phyloP scores from a whole-genome alignment of 805 yeast species.

The Wickerhamiella azyma region DNA sequence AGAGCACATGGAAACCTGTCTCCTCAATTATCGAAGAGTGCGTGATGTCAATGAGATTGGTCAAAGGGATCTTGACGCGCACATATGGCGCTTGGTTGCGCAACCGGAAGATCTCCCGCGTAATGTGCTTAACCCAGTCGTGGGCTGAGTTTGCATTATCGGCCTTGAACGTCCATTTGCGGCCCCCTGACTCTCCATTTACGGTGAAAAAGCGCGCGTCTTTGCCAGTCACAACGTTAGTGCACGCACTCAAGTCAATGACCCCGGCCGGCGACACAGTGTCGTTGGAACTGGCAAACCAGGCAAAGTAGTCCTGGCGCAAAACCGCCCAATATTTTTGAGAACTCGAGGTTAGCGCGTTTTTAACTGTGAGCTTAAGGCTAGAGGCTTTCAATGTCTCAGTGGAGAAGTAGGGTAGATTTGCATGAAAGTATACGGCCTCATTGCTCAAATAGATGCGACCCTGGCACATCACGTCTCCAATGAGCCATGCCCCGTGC shows the following conservation, averaged over 20 bases:
- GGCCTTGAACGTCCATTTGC: conserved; percentile 52
- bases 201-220: conserved; percentile 42
- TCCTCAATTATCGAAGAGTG: not conserved
- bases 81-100: conserved; percentile 61
- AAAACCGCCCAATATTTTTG: conserved; percentile 70
- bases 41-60: conserved; percentile 34
- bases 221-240: not conserved
- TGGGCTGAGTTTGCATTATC: conserved; percentile 63
- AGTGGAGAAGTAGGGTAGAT: conserved; percentile 45
- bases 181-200: conserved; percentile 31
- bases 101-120: conserved; percentile 63
- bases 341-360: conserved; percentile 26
- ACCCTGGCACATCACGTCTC: conserved; percentile 77
- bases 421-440: conserved; percentile 62
- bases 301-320: conserved; percentile 50
- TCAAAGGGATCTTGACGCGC: conserved; percentile 61
- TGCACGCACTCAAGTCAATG: conserved; percentile 44
- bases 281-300: conserved; percentile 60
- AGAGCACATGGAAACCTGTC: not conserved
- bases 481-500: conserved; percentile 64
- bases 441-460: conserved; percentile 58
- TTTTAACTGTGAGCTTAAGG: conserved; percentile 29
- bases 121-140: conserved; percentile 63
- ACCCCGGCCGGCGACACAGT: conserved; percentile 71
- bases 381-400: conserved; percentile 37